Percentiles rank a stretch among this genome's conserved stretches.
Conservation (phyloP, 2,329 filamentous ascomycete species). For the Xylaria sp. region DNA sequence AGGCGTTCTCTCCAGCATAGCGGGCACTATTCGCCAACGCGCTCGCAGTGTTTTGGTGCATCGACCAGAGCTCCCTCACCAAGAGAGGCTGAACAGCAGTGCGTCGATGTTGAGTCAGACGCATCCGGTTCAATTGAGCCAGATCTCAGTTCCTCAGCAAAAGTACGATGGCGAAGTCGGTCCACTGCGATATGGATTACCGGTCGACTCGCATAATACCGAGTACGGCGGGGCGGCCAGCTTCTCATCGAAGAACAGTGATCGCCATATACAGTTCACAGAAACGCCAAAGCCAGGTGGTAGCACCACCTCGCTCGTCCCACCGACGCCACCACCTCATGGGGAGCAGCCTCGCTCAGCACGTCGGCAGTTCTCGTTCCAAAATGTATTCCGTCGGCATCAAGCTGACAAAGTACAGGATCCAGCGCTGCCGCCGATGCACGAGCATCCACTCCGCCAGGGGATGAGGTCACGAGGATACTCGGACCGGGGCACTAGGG, state of each 20-base stretch:
- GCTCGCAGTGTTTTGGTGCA: slow-evolving; percentile 56
- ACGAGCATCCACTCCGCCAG: slow-evolving; percentile 49
- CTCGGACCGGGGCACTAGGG: slow-evolving; percentile 52
- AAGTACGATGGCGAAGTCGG: slow-evolving; percentile 57
- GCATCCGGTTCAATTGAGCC: slow-evolving; percentile 71
- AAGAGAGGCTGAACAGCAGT: slow-evolving; percentile 48
- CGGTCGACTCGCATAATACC: slow-evolving; percentile 57
- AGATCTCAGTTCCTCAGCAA: slow-evolving; percentile 64
- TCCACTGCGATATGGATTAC: slow-evolving; percentile 62
- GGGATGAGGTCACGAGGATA: slow-evolving; percentile 55
- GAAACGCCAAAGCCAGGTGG: slow-evolving; percentile 55
- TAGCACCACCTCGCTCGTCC: slow-evolving; percentile 57
- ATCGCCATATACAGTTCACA: slow-evolving; percentile 61
- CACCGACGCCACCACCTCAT: slow-evolving; percentile 72
- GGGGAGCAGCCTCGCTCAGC: slow-evolving; percentile 58
- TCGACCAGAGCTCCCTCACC: slow-evolving; percentile 55
- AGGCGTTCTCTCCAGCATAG: slow-evolving; percentile 64
- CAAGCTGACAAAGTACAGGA: slow-evolving; percentile 53
- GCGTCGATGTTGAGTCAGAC: slow-evolving; percentile 63
- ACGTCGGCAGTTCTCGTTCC: slow-evolving; percentile 89
- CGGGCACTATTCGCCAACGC: slow-evolving; percentile 65
- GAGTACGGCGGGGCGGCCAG: slow-evolving; percentile 62
- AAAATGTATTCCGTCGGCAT: slow-evolving; percentile 78
- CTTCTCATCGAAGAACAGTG: slow-evolving; percentile 55
- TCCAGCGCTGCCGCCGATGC: slow-evolving; percentile 45